Evolutionary conservation across 768 basidiomycete species (phyloP).

Genomic region (Lentinula sp.): DNA sequence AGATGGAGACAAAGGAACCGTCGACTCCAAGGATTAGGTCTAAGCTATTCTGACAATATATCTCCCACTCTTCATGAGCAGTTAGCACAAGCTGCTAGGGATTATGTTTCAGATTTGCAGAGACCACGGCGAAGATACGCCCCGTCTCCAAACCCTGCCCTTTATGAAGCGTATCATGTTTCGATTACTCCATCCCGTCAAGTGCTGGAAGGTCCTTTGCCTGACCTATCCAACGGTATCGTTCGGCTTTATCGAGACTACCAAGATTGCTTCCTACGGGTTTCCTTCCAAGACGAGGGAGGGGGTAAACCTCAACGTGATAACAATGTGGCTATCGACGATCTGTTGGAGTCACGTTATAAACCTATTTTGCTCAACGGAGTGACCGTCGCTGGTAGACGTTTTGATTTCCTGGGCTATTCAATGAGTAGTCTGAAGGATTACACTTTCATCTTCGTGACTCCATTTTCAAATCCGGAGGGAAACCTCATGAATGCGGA

Average conservation of each 20-base stretch:
- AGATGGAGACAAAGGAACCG: not conserved
- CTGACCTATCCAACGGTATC: conserved; percentile 3
- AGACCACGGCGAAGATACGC: not conserved
- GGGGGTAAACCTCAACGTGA: conserved; percentile 29
- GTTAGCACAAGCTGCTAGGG: not conserved
- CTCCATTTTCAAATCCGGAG: conserved; percentile 23
- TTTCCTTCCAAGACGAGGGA: conserved; percentile 43
- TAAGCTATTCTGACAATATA: not conserved
- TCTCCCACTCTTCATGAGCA: not conserved
- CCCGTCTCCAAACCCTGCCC: not conserved
- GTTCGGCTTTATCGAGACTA: conserved; percentile 6
- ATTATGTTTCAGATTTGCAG: not conserved
- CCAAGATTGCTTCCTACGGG: conserved; percentile 39
- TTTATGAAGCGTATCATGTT: conserved; percentile 2
- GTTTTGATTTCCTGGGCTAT: conserved; percentile 42
- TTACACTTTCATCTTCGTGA: conserved; percentile 44
- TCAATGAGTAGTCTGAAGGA: conserved; percentile 47
- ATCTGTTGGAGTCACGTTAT: conserved; percentile 26
- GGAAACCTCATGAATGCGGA: not conserved
- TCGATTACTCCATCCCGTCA: conserved; percentile 2
- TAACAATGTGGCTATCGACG: conserved; percentile 20
- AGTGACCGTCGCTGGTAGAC: conserved; percentile 33
- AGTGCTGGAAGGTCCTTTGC: conserved; percentile 1
- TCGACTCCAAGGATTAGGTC: not conserved
- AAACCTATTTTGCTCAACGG: conserved; percentile 26